Conservation (phyloP, 768 basidiomycete species). For the Boletus edulis region DNA sequence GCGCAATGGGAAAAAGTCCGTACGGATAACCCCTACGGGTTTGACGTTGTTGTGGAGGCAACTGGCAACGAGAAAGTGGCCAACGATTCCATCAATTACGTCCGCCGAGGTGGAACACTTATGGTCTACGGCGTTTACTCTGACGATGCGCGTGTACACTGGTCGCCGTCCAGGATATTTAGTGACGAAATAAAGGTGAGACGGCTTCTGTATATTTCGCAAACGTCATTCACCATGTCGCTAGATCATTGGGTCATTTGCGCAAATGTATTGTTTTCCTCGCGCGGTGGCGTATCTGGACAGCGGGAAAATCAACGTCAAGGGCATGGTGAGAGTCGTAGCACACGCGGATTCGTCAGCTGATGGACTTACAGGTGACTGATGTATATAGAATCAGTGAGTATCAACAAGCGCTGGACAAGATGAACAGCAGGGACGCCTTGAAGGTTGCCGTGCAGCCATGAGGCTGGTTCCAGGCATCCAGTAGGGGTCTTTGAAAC, state of each 20-base stretch:
- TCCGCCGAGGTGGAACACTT: constrained; percentile 73
- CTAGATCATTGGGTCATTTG: constrained; percentile 84
- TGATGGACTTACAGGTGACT: constrained; percentile 26
- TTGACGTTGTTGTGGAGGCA: constrained; percentile 76
- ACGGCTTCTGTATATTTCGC: not conserved
- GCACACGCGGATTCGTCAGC: not conserved
- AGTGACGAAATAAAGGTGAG: constrained; percentile 48
- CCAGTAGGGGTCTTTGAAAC: no score
- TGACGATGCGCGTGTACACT: constrained; percentile 74
- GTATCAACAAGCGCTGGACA: constrained; percentile 65
- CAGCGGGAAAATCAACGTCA: constrained; percentile 72
- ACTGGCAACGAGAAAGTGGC: constrained; percentile 79
- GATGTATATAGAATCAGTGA: constrained; percentile 63
- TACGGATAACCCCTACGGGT: constrained; percentile 76
- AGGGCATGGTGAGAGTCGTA: constrained; percentile 56
- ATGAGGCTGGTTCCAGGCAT: constrained; percentile 18
- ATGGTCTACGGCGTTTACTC: constrained; percentile 88
- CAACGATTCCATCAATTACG: constrained; percentile 82
- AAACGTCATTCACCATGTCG: not conserved
- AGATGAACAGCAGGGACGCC: constrained; percentile 59
- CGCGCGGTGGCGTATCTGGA: constrained; percentile 85
- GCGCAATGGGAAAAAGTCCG: constrained; percentile 75
- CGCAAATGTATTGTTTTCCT: constrained; percentile 84
- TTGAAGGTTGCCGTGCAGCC: constrained; percentile 58
- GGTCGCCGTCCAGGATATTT: constrained; percentile 79